phyloP scores from a whole-genome alignment of 2,329 filamentous ascomycete species.

The Colletotrichum camelliae region DNA sequence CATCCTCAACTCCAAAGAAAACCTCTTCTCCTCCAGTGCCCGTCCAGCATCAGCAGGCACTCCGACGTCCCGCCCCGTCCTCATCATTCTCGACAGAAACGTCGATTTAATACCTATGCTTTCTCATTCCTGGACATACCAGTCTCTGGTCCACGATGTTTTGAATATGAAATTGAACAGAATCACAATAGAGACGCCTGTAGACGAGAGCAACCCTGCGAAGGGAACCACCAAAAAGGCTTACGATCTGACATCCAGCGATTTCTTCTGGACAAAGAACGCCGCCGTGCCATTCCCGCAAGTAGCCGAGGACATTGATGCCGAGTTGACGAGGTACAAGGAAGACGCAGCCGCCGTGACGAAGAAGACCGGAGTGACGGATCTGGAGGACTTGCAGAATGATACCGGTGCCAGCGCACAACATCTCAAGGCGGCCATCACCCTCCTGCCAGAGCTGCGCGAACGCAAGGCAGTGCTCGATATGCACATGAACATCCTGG shows the following conservation, averaged over 20 bases:
- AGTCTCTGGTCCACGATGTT: conserved; percentile 78
- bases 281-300: conserved; percentile 90
- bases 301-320: conserved; percentile 94
- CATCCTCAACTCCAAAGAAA: conserved; percentile 96
- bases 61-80: conserved; percentile 79
- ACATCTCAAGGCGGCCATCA: conserved; percentile 95
- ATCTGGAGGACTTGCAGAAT: conserved; percentile 90
- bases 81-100: conserved; percentile 94
- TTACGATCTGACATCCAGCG: conserved; percentile 87
- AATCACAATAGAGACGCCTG: conserved; percentile 86
- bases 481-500: conserved; percentile 96
- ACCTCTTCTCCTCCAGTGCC: conserved; percentile 78
- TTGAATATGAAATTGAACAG: conserved; percentile 75
- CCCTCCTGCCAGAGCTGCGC: conserved; percentile 85
- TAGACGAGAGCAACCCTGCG: conserved; percentile 76
- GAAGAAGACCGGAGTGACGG: conserved; percentile 91
- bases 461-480: conserved; percentile 93
- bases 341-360: conserved; percentile 94
- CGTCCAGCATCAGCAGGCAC: conserved; percentile 64
- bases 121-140: conserved; percentile 87
- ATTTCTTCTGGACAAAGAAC: conserved; percentile 98
- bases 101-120: conserved; percentile 97
- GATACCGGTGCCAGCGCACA: conserved; percentile 89
- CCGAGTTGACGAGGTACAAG: conserved; percentile 92
- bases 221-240: conserved; percentile 84